These are phyloP conservation scores for Penicillium sp. DNA, from an alignment of 2,329 filamentous ascomycete species.

Conservation along the genomic window DNA sequence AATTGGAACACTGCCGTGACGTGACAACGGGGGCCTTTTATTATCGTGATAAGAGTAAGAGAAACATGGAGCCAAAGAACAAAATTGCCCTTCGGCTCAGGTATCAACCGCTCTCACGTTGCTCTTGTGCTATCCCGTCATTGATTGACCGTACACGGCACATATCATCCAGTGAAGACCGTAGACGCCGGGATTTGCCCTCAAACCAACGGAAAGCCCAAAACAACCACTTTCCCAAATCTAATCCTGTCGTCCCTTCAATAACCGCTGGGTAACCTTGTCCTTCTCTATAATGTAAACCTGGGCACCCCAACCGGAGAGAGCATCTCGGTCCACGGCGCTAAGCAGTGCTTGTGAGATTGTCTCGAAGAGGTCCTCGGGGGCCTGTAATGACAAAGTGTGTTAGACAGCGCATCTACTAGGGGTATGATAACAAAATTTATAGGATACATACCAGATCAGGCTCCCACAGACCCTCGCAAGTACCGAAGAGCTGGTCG, in stretches of 20 bases:
- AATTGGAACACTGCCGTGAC: slow-evolving; percentile 16
- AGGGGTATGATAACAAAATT: neutral
- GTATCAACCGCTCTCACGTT: slow-evolving; percentile 17
- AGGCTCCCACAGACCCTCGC: slow-evolving; percentile 96
- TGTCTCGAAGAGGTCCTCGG: slow-evolving; percentile 96
- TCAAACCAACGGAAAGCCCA: slow-evolving; percentile 28
- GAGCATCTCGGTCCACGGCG: slow-evolving; percentile 91
- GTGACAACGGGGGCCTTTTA: slow-evolving; percentile 25
- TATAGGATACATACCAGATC: slow-evolving; percentile 69
- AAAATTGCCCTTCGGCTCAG: slow-evolving; percentile 10
- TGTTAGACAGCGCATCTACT: neutral
- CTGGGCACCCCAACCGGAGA: slow-evolving; percentile 97
- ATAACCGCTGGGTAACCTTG: slow-evolving; percentile 97
- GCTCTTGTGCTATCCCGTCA: slow-evolving; percentile 18
- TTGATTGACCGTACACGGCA: slow-evolving; percentile 22
- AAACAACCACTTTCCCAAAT: slow-evolving; percentile 23
- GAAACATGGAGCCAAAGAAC: slow-evolving; percentile 20
- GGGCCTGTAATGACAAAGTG: slow-evolving; percentile 55
- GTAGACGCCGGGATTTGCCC: slow-evolving; percentile 30
- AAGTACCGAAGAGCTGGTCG: slow-evolving; percentile 98
- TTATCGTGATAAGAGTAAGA: slow-evolving; percentile 28
- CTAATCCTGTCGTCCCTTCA: slow-evolving; percentile 96
- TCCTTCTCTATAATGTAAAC: slow-evolving; percentile 99
- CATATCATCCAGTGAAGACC: slow-evolving; percentile 28
- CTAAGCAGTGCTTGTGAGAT: slow-evolving; percentile 94